Evolutionary conservation across 2,329 filamentous ascomycete genomes (phyloP).

Genomic region (Cadophora sp.): DNA sequence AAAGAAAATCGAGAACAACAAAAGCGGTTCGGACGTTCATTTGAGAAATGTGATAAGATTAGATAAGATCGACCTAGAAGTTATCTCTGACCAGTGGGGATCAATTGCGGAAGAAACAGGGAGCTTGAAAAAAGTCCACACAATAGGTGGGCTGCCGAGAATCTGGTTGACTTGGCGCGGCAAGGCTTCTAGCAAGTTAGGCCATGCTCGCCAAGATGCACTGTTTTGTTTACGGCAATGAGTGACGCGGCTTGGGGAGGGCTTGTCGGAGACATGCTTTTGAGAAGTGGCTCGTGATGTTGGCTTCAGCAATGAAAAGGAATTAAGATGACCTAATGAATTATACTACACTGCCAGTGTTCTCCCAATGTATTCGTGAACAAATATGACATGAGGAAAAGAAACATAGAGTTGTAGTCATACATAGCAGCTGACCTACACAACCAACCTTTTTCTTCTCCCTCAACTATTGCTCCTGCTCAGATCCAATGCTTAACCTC

Average conservation of each 20-base stretch:
- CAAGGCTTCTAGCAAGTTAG: neutral
- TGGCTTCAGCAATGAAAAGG: neutral
- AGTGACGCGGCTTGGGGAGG: neutral
- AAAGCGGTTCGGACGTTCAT: neutral
- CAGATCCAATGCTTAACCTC: neutral
- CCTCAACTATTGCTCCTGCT: too few relatives aligned
- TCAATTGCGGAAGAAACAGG: slow-evolving; percentile 8
- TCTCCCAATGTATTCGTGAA: too few relatives aligned
- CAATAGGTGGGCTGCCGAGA: neutral
- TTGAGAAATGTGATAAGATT: slow-evolving; percentile 13
- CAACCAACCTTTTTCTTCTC: too few relatives aligned
- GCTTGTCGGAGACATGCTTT: neutral
- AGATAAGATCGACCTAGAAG: slow-evolving; percentile 9
- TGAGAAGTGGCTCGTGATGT: neutral
- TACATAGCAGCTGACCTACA: too few relatives aligned
- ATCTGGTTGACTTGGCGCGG: neutral
- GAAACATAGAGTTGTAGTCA: too few relatives aligned
- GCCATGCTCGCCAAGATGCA: slow-evolving; percentile 10
- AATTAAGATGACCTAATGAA: neutral
- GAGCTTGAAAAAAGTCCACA: neutral
- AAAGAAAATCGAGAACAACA: neutral
- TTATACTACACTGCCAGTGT: too few relatives aligned
- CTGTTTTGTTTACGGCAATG: slow-evolving; percentile 11
- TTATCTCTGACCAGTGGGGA: slow-evolving; percentile 9
- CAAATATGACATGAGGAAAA: too few relatives aligned